Base-by-base conservation (phyloP, 306 rosid genomes). In the Dalbergia cochinchinensis region DNA sequence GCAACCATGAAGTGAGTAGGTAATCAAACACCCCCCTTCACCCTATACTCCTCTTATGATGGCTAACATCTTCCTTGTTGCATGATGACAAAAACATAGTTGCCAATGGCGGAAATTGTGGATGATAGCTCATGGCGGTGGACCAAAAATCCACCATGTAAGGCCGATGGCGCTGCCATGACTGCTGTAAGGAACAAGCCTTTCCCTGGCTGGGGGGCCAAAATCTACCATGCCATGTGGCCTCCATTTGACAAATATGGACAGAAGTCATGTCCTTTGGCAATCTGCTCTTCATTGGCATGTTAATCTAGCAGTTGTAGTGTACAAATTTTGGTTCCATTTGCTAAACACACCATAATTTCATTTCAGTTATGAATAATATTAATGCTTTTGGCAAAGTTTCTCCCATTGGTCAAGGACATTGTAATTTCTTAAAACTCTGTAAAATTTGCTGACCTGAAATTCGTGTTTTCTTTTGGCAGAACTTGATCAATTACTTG, bases 401-500 rank as follows among this genome's bases (percentile, higher is more conserved):
- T 59, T 42, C 53, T 65, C 50, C 78, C 69, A 66, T 72, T 79
- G 20, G 33, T 60, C 33, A 26, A 71, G 45, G 45, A 63, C 70
- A 10, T 70, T 19, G 31, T 73, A 22, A n/a, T 71, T 77, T 68
- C 68, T 59, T 19, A 59, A 57, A 54, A 39, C 35, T 16, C 53
- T 18, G 59, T 20, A 54, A 76, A 62, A 35, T 60, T 70, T 57
- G 74, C 79, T 85, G 69, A 60, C 73, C 16, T 71, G 73, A 76
- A 69, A 41, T 68, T 61, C 71, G 19, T 80, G 41, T 77, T 69
- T 60, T 60, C 12, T 80, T 80, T 79, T 69, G 77, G 60, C 93
- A 92, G 97, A 90, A 82, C 96, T 92, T 41, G 97, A 90, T 85
- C 89, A 88, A 82, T 75, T 92, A 76, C 86, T 92, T 8, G 97